A percentile compares a stretch with the other conserved stretches of the same genome.
Conservation (phyloP, 371 early-diverging fungal species). For the Mortierella sp. region DNA sequence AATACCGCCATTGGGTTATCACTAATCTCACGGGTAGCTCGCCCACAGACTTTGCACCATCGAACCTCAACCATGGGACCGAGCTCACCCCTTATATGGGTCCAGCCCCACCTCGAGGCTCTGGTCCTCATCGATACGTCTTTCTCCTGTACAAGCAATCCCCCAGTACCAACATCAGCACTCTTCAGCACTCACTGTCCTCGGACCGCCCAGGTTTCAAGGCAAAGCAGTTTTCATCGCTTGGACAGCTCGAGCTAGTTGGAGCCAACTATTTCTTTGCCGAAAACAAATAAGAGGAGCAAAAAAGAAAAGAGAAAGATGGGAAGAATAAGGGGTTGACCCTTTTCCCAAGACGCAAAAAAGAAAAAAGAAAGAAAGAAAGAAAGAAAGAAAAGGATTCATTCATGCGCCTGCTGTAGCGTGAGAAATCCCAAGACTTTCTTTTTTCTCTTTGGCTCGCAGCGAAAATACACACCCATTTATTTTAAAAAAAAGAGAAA, state of each 20-base stretch:
- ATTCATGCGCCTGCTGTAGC: no score
- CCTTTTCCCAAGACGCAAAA: no score
- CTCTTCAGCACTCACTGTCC: constrained; percentile 34
- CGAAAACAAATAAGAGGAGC: constrained; percentile 31
- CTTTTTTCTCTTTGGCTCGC: no score
- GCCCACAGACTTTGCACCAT: constrained; percentile 24
- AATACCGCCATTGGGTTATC: constrained; percentile 74
- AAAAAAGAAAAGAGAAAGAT: neutral
- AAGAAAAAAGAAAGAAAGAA: no score
- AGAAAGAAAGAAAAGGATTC: no score
- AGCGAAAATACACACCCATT: no score
- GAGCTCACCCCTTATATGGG: constrained; percentile 62
- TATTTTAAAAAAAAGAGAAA: no score
- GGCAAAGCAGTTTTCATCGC: constrained; percentile 56
- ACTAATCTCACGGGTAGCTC: constrained; percentile 59
- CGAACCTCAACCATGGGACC: constrained; percentile 51
- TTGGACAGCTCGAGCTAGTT: constrained; percentile 60
- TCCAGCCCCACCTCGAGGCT: constrained; percentile 66
- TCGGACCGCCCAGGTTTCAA: constrained; percentile 55
- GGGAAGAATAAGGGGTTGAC: no score
- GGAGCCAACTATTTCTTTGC: constrained; percentile 68
- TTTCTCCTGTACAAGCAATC: constrained; percentile 70
- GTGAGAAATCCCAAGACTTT: no score
- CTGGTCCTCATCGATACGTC: constrained; percentile 71
- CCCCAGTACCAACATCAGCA: constrained; percentile 9